Conservation (phyloP, 2,329 filamentous ascomycete genomes). For the Colletotrichum magnum region DNA sequence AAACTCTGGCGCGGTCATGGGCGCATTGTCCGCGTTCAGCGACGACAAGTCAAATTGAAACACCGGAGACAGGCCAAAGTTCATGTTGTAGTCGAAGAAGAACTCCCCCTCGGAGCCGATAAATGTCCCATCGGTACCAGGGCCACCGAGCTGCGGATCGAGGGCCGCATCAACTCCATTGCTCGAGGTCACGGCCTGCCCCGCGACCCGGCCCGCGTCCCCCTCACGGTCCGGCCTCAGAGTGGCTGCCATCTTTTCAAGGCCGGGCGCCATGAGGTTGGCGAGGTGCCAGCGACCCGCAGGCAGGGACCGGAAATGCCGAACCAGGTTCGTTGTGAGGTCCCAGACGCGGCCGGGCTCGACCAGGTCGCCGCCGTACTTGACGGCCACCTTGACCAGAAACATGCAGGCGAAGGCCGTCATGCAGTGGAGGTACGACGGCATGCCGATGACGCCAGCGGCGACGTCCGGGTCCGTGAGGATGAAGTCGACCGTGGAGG, state of each 20-base stretch:
- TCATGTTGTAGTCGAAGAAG: slow-evolving; percentile 46
- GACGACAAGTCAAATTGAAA: slow-evolving; percentile 47
- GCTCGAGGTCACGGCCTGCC: not conserved
- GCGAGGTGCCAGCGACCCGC: slow-evolving; percentile 62
- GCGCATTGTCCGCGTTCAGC: slow-evolving; percentile 5
- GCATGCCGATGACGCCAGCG: slow-evolving; percentile 58
- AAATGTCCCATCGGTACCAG: slow-evolving; percentile 11
- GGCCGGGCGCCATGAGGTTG: slow-evolving; percentile 60
- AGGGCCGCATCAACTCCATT: not conserved
- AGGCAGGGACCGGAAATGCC: slow-evolving; percentile 55
- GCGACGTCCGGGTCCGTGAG: slow-evolving; percentile 58
- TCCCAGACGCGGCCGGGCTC: slow-evolving; percentile 54
- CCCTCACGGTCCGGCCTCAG: slow-evolving; percentile 16
- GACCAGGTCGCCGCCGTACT: slow-evolving; percentile 56
- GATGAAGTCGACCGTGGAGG: slow-evolving; percentile 59
- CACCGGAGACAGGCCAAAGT: slow-evolving; percentile 47
- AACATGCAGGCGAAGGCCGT: slow-evolving; percentile 68
- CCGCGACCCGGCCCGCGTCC: not conserved
- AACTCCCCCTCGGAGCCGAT: slow-evolving; percentile 37
- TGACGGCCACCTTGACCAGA: slow-evolving; percentile 62
- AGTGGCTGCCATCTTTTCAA: slow-evolving; percentile 56
- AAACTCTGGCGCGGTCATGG: slow-evolving; percentile 22
- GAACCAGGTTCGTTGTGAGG: slow-evolving; percentile 54
- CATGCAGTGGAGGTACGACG: slow-evolving; percentile 67
- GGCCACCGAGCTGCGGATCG: not conserved